These are phyloP conservation scores for Uronychia setigera DNA, from an alignment of 73 alveolate species.

Conservation along the genomic window DNA sequence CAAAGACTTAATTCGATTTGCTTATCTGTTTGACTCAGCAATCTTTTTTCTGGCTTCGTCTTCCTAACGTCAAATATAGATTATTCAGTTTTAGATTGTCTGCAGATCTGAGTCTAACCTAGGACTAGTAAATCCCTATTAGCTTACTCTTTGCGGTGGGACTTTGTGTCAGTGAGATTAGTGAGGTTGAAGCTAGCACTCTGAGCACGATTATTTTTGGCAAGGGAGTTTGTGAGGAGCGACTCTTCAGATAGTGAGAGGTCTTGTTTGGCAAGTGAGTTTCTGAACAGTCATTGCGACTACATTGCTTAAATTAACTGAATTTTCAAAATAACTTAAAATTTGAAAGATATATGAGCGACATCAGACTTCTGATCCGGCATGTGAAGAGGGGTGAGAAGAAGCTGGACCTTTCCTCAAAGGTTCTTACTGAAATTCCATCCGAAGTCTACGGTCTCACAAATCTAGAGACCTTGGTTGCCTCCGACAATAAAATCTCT, in stretches of 20 bases:
- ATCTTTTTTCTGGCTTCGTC: not conserved
- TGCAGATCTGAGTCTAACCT: not conserved
- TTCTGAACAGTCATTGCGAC: not conserved
- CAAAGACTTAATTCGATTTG: not conserved
- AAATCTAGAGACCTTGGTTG: slow-evolving; percentile 70
- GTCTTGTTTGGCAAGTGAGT: not conserved
- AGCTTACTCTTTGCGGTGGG: not conserved
- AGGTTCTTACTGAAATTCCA: slow-evolving; percentile 78
- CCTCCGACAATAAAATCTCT: slow-evolving; percentile 67
- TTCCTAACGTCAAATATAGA: not conserved
- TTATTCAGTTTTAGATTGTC: not conserved
- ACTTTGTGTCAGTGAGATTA: not conserved
- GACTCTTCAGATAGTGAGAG: not conserved
- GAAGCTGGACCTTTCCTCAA: slow-evolving; percentile 69
- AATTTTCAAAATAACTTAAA: not conserved
- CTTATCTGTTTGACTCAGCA: not conserved
- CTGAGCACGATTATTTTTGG: not conserved
- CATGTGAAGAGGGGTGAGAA: slow-evolving; percentile 84
- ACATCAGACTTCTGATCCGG: slow-evolving; percentile 76
- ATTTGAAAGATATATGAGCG: slow-evolving; percentile 63
- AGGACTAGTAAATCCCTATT: not conserved
- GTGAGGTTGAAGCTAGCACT: not conserved
- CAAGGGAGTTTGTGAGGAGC: not conserved
- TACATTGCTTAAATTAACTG: not conserved
- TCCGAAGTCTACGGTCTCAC: slow-evolving; percentile 67